Conservation (phyloP, 1,139 yeast genomes). For the Yamadazyma diospyri region DNA sequence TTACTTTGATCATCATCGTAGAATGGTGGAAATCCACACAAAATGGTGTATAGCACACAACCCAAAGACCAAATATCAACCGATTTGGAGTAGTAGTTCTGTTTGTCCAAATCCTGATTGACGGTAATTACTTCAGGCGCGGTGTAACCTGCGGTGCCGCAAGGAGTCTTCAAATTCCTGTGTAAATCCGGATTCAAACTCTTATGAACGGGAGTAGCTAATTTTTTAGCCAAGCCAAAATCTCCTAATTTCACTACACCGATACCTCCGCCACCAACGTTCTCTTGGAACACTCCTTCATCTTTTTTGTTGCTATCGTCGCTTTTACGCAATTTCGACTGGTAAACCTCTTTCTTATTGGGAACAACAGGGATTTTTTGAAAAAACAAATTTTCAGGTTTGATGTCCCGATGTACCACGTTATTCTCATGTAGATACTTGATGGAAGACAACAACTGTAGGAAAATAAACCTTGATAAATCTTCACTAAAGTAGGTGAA, state of each 20-base stretch:
- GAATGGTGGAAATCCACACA: slow-evolving; percentile 96
- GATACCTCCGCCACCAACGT: slow-evolving; percentile 86
- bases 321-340: slow-evolving; percentile 51
- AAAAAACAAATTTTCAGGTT: slow-evolving; percentile 88
- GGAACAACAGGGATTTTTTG: slow-evolving; percentile 45
- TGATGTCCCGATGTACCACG: slow-evolving; percentile 91
- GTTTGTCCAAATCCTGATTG: slow-evolving; percentile 29
- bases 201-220: slow-evolving; percentile 20
- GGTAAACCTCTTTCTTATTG: slow-evolving; percentile 37
- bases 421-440: slow-evolving; percentile 81
- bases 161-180: slow-evolving; percentile 56
- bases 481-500: slow-evolving; percentile 88
- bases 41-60: slow-evolving; percentile 81
- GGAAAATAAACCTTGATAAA: slow-evolving; percentile 77
- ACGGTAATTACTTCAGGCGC: slow-evolving; percentile 87
- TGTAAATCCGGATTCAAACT: neutral
- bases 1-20: slow-evolving; percentile 83
- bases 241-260: slow-evolving; percentile 87
- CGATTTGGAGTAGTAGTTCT: slow-evolving; percentile 79
- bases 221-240: slow-evolving; percentile 86
- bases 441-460: slow-evolving; percentile 80
- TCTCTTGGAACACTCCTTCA: slow-evolving; percentile 78
- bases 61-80: slow-evolving; percentile 98
- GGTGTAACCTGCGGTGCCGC: slow-evolving; percentile 67
- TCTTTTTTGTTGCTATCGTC: slow-evolving; percentile 79